These are phyloP conservation scores for Monilinia fructigena DNA, from an alignment of 2,329 filamentous ascomycete genomes.

Conservation along the genomic window DNA sequence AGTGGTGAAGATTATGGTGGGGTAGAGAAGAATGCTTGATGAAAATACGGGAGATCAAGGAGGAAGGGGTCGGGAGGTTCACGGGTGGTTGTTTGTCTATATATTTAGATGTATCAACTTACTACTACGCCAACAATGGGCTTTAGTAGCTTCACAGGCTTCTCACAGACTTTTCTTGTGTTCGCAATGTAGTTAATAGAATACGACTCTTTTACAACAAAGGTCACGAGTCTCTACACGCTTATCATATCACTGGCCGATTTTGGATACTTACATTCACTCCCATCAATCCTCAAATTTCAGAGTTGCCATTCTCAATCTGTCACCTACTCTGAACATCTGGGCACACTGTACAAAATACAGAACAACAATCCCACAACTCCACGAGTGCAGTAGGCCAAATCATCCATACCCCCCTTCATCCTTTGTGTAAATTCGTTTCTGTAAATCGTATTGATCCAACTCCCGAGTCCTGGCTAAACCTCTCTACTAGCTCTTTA, in stretches of 20 bases:
- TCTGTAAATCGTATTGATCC: neutral
- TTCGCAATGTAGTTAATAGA: neutral
- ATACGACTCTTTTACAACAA: neutral
- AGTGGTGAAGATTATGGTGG: neutral
- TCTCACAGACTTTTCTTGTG: neutral
- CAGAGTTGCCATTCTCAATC: neutral
- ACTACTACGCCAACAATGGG: too few relatives aligned
- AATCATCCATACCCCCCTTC: neutral
- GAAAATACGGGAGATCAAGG: neutral
- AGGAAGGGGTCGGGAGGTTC: neutral
- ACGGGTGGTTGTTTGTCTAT: neutral
- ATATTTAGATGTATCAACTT: neutral
- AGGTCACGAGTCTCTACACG: neutral
- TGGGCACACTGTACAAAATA: neutral
- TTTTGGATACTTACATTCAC: neutral
- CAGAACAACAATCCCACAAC: neutral
- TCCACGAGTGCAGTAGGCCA: neutral
- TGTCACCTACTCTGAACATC: neutral
- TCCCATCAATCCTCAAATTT: neutral
- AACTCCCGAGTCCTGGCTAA: neutral
- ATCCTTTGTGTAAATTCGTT: neutral
- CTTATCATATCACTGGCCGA: neutral
- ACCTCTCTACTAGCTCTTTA: neutral
- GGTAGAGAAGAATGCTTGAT: neutral
- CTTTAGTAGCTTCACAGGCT: neutral